phyloP scores from a whole-genome alignment of 768 basidiomycete genomes.

The Boletus bicolor region DNA sequence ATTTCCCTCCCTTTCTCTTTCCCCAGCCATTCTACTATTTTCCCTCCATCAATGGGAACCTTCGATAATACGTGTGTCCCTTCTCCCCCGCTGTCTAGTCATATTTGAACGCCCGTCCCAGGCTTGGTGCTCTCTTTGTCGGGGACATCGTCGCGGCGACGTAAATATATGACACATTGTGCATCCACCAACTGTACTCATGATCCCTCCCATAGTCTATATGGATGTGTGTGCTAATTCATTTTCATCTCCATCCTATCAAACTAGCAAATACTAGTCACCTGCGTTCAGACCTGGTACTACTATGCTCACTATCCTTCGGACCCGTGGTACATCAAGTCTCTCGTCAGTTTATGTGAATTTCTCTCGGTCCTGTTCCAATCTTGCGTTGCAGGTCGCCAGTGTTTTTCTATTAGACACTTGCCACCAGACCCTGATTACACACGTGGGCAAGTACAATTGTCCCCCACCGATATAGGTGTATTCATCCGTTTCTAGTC shows the following conservation, averaged over 20 bases:
- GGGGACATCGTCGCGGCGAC: slow-evolving; percentile 47
- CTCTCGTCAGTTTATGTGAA: slow-evolving; percentile 36
- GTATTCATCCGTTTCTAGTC: slow-evolving; percentile 30
- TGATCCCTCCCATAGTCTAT: slow-evolving; percentile 35
- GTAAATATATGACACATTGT: slow-evolving; percentile 35
- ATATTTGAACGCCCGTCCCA: slow-evolving; percentile 17
- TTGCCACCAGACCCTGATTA: slow-evolving; percentile 50
- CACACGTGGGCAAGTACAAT: slow-evolving; percentile 41
- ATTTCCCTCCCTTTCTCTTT: background rate
- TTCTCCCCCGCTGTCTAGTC: background rate
- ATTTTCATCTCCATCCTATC: background rate
- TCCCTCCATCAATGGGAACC: slow-evolving; percentile 4
- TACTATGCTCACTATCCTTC: slow-evolving; percentile 48
- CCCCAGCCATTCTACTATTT: background rate
- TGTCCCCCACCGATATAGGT: background rate
- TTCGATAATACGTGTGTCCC: slow-evolving; percentile 36
- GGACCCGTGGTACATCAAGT: slow-evolving; percentile 48
- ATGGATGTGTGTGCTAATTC: slow-evolving; percentile 41
- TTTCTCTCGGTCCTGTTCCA: background rate
- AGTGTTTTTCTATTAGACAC: slow-evolving; percentile 50
- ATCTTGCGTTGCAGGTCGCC: slow-evolving; percentile 39
- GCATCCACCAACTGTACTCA: slow-evolving; percentile 1
- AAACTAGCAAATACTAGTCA: slow-evolving; percentile 38
- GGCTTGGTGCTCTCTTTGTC: slow-evolving; percentile 48
- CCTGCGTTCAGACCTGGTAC: slow-evolving; percentile 52